Evolutionary conservation across 192 early-diverging fungal species (phyloP).

Genomic region (Lunasporangiospora selenospora): DNA sequence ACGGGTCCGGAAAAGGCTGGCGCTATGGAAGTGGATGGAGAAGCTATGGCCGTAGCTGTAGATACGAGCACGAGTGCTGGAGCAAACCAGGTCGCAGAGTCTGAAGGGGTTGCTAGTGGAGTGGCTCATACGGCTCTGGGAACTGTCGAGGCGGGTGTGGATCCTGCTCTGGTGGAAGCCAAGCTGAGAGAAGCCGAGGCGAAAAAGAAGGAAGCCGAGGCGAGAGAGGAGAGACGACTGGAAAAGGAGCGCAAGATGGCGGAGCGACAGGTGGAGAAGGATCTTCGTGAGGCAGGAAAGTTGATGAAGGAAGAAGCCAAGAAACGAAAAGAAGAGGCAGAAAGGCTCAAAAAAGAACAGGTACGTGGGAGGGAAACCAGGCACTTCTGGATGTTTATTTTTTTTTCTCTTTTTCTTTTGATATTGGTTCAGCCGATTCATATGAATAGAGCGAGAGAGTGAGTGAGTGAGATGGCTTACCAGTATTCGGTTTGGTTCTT

Average conservation of each 20-base stretch:
- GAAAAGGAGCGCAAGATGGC: conserved; percentile 50
- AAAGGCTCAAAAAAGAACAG: conserved; percentile 22
- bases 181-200: conserved; percentile 40
- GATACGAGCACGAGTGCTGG: conserved; percentile 5
- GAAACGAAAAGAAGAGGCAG: conserved; percentile 53
- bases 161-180: conserved; percentile 23
- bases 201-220: conserved; percentile 48
- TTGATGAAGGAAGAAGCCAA: conserved; percentile 49
- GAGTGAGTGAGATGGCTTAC: background rate
- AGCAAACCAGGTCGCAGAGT: too few species aligned
- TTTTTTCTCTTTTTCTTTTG: background rate
- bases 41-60: background rate
- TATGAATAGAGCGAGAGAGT: background rate
- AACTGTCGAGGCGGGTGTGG: conserved; percentile 21
- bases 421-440: conserved; percentile 6
- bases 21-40: conserved; percentile 29
- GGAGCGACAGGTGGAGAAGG: conserved; percentile 40
- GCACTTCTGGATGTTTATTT: background rate
- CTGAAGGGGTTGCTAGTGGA: too few species aligned
- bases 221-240: conserved; percentile 40
- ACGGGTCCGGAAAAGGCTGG: background rate
- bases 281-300: conserved; percentile 47
- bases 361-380: background rate
- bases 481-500: background rate
- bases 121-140: too few species aligned